Conservation (phyloP, 352 stramenopile genomes). For the Blastocystis sp. region DNA sequence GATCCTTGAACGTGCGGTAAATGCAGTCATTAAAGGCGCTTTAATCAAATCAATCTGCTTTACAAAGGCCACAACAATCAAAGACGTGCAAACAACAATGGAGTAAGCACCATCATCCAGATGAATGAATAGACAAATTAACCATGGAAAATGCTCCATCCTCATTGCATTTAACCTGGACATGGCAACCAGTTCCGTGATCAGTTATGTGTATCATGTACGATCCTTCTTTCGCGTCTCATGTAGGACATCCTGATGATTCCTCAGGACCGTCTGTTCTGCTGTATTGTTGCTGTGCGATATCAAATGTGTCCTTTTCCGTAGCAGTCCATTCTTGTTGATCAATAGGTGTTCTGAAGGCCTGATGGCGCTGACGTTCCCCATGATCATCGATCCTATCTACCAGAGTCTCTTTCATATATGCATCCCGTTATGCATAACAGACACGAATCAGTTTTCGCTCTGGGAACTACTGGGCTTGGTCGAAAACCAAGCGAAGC, state of each 20-base stretch:
- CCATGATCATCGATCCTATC: neutral
- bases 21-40: conserved; percentile 25
- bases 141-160: conserved; percentile 51
- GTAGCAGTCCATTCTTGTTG: neutral
- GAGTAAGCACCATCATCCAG: neutral
- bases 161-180: conserved; percentile 29
- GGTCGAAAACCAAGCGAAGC: conserved; percentile 32
- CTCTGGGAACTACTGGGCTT: conserved; percentile 19
- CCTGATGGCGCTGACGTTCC: conserved; percentile 13
- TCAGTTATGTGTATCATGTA: conserved; percentile 8
- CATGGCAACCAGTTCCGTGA: neutral
- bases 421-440: neutral
- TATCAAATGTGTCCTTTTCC: conserved; percentile 1
- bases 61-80: neutral
- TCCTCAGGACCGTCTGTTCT: conserved; percentile 22
- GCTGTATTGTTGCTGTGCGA: conserved; percentile 34
- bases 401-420: conserved; percentile 50
- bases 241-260: conserved; percentile 1
- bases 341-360: neutral
- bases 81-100: neutral
- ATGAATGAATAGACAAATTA: neutral
- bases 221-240: neutral
- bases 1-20: conserved; percentile 25
- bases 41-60: conserved; percentile 44
- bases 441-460: neutral